Evolutionary conservation across 768 basidiomycete species (phyloP).

Genomic region (Lentinus brumalis): DNA sequence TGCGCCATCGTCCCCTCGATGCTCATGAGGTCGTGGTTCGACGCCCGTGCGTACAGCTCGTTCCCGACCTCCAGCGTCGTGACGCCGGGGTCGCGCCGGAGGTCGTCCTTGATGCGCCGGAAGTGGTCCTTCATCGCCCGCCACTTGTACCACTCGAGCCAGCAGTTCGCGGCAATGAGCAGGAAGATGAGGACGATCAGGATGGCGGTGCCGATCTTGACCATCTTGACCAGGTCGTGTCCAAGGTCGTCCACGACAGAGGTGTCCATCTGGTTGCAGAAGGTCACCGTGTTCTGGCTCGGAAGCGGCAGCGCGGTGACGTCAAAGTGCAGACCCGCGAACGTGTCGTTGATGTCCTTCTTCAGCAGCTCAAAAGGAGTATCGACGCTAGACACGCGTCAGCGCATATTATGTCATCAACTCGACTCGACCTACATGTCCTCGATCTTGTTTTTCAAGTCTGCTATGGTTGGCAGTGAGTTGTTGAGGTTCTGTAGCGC

Average conservation of each 20-base stretch:
- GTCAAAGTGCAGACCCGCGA: constrained; percentile 71
- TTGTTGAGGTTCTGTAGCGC: constrained; percentile 76
- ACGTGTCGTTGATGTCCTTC: constrained; percentile 86
- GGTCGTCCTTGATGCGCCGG: constrained; percentile 72
- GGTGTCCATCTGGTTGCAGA: constrained; percentile 80
- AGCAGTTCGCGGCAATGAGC: constrained; percentile 70
- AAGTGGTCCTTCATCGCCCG: constrained; percentile 65
- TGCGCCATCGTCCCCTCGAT: constrained; percentile 70
- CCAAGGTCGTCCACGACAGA: constrained; percentile 87
- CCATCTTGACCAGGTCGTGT: constrained; percentile 72
- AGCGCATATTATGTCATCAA: neutral
- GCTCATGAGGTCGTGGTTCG: constrained; percentile 77
- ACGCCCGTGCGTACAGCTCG: constrained; percentile 59
- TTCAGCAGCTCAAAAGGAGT: constrained; percentile 89
- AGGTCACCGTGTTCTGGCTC: constrained; percentile 60
- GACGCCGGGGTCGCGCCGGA: constrained; percentile 71
- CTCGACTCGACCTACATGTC: constrained; percentile 53
- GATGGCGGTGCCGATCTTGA: constrained; percentile 78
- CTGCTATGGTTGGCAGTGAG: constrained; percentile 76
- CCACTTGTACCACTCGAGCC: constrained; percentile 92
- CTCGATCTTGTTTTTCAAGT: constrained; percentile 69
- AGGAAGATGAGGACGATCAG: constrained; percentile 71
- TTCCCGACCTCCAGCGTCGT: constrained; percentile 31
- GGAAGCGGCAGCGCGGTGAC: constrained; percentile 79
- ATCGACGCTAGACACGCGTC: constrained; percentile 54